Evolutionary conservation across 2,329 filamentous ascomycete genomes (phyloP), one percentile per base, ranked within the genome.

Genomic region (Rachicladosporium sp.): DNA sequence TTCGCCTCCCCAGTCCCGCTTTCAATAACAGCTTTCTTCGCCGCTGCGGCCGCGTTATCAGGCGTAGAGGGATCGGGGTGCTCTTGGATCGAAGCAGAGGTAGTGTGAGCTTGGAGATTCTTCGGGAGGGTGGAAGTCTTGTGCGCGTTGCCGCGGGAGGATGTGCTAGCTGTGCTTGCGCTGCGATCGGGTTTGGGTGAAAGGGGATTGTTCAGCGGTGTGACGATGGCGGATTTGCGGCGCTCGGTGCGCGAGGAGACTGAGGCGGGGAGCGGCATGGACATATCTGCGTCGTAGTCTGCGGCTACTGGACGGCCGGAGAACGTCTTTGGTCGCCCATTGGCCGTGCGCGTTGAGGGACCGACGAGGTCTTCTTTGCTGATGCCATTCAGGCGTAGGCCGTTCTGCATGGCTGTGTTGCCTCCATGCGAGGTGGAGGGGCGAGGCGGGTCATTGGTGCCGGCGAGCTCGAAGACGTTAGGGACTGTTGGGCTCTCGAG

Each of bases 321-420:
- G 19, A 57, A 40, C 6, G 52, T 57, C 31, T 49, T 50, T 1
- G 54, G 53, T 27, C 53, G 45, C 9, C 46, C 43, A 27, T 45
- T 51, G 6, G 49, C n/a, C 10, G 41, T 44, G 9, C 40, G 39
- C 6, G 41, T 31, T 5, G 30, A 35, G 6, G 27, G 33, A 33
- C 42, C 41, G n/a, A 37, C 31, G 10, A 52, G 35, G 15, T 52
- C 45, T 33, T 47, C 44, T 27, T 42, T 46, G 2, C 54, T 52
- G 10, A 58, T 45, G 7, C 51, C 50, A 35, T 58, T 58, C 49
- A 58, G 53, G 19, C 55, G 53, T 15, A 58, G 38, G 1, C 53
- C 52, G 36, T 58, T 54, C 13, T 46, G 48, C 7, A 44, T 47
- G 7, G 38, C 43, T 8, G 45, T 53, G 6, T 30, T 42, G 11